Evolutionary conservation across 2,329 filamentous ascomycete genomes (phyloP), one percentile per base, ranked within the genome.

Genomic region (Trichoderma sp.): DNA sequence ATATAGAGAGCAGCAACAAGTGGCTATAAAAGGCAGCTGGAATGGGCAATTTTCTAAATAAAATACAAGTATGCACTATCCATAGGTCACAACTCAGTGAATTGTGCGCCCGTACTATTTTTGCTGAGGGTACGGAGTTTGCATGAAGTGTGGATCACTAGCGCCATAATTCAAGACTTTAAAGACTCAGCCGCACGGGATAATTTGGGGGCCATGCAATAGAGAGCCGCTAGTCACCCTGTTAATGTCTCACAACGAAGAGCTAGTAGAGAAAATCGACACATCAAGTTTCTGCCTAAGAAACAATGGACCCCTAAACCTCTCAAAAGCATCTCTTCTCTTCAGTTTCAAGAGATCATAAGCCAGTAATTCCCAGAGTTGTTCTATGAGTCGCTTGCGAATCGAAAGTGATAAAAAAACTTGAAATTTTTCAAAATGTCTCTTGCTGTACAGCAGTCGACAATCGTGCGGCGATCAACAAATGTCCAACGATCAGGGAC

Each of bases 401-500:
- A 54, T 7, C 29, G 13, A 35, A 37, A 25, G 4, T 19, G 32
- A 57, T 37, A 37, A 15, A 34, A 12, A 35, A 15, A 1, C 32
- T 34, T 17, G 8, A 10, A 6, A 17, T 9, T 35, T 22, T 7
- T 22, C 22, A 48, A 19, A 13, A 60, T 60, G 57, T 60, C 57
- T 25, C 17, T 60, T 12, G 15, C 29, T 15, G 15, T 60, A 9
- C 57, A 60, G 27, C 59, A 45, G 27, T 63, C 52, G 22, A 19
- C 45, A 19, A 52, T 54, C 3, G 27, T 60, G 15, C 37, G 56
- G 10, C 64, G 54, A 17, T 61, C 64, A 27, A 27, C 56, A 37
- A 66, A 34, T 59, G 29, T 67, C 29, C 67, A 69, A 64, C 70
- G 64, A 56, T 67, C 52, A 56, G 71, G 35, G 25, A 68, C 67